Percentiles rank a stretch among this genome's conserved stretches.
These are phyloP conservation scores for Brassica incana DNA, from an alignment of 345 rosid species.

Conservation along the genomic window DNA sequence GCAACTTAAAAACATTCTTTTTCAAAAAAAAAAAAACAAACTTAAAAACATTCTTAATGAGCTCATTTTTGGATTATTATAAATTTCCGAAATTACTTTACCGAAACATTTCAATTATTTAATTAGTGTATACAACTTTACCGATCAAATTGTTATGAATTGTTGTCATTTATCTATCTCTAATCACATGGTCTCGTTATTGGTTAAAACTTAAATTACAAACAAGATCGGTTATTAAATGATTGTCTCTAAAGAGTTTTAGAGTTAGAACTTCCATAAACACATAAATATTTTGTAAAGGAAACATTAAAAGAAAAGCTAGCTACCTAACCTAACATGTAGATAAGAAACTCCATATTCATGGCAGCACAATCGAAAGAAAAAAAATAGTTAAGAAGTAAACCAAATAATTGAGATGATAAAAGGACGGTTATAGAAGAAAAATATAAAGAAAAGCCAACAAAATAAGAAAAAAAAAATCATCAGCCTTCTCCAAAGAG, in stretches of 20 bases:
- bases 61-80: background rate
- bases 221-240: background rate
- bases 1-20: too few relatives aligned
- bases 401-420: conserved; percentile 35
- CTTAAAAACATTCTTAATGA: background rate
- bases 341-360: conserved; percentile 23
- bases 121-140: background rate
- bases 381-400: background rate
- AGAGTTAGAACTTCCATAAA: background rate
- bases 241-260: background rate
- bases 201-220: background rate
- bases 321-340: conserved; percentile 28
- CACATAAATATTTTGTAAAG: background rate
- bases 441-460: background rate
- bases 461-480: background rate
- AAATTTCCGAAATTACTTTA: background rate
- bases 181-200: background rate
- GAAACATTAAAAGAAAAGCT: conserved; percentile 8
- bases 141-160: background rate
- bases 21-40: background rate
- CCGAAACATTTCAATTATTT: background rate
- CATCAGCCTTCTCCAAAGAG: conserved; percentile 14
- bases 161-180: background rate
- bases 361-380: conserved; percentile 21
- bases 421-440: conserved; percentile 25